These are phyloP conservation scores for Colletotrichum scovillei DNA, from an alignment of 2,329 filamentous ascomycete species.

Conservation along the genomic window DNA sequence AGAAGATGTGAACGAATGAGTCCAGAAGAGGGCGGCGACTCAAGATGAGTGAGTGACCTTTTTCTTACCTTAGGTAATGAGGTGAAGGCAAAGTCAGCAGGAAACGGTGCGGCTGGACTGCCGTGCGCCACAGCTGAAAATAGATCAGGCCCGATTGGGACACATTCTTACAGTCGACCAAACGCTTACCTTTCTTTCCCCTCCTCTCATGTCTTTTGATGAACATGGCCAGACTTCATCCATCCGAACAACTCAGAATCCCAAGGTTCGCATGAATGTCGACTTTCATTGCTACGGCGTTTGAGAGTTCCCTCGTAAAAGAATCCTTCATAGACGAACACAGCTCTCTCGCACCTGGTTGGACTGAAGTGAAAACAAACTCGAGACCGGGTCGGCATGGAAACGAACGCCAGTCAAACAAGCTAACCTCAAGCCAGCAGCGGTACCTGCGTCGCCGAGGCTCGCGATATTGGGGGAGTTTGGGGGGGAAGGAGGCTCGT, in stretches of 20 bases:
- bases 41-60: background rate
- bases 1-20: background rate
- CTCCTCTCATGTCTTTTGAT: background rate
- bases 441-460: no score
- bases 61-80: background rate
- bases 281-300: background rate
- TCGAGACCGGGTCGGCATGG: conserved; percentile 8
- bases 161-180: background rate
- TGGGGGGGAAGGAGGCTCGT: background rate
- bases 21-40: background rate
- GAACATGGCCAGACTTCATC: background rate
- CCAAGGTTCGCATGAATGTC: background rate
- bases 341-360: background rate
- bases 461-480: no score
- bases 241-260: background rate
- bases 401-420: background rate
- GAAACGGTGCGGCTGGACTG: background rate
- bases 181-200: background rate
- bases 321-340: conserved; percentile 12
- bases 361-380: background rate
- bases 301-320: background rate
- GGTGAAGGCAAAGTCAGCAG: background rate
- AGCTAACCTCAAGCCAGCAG: background rate
- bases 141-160: background rate
- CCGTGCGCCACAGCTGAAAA: conserved; percentile 27